Evolutionary conservation across 1,284 basidiomycete species (phyloP), one percentile per base, ranked within the genome.

Genomic region (Waitea zeae): DNA sequence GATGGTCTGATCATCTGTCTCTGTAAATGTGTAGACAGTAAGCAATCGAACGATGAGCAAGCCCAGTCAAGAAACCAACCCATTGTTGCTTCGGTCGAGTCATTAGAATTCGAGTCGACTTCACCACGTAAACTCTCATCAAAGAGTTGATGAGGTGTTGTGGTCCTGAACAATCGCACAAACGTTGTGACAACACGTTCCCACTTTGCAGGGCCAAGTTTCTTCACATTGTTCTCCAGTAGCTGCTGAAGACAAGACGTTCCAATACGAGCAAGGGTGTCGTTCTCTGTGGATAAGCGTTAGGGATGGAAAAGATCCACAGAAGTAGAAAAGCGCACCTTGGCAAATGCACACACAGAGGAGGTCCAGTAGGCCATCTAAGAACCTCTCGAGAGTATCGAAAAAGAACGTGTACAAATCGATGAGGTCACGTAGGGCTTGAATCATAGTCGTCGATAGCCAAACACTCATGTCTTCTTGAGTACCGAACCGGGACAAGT

Each of bases 401-500:
- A 97, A 98, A 59, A 90, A 95, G 58, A 75, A 87, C 2, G 95
- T 95, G 56, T 95, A 99, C 14, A 99, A 69, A 50, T 95, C 88
- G 41, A 99, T 86, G 42, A 98, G 65, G 54, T 97, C 88, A 22
- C 95, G 74, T 38, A 99, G 65, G 1, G 95, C 95, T 51, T 98
- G 93, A 37, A 99, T 97, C 80, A 99, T 92, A 1, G 95, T 99
- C 5, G 95, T 97, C 30, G 90, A 96, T 32, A 99, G 59, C 95
- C 95, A 99, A 12, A 99, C 92, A 47, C 89, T 95, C 89, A 97
- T 95, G 48, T 98, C 95, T 51, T 98, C 95, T 49, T 96, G 88
- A 2, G 88, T 92, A 49, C 68, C 86, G 62, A 97, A 97, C 18
- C 90, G 73, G 12, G 84, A 86, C 20, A 97, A 57, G 51, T 96